Evolutionary conservation across 1,139 yeast genomes (phyloP).

Genomic region (Kodamaea fungicola): DNA sequence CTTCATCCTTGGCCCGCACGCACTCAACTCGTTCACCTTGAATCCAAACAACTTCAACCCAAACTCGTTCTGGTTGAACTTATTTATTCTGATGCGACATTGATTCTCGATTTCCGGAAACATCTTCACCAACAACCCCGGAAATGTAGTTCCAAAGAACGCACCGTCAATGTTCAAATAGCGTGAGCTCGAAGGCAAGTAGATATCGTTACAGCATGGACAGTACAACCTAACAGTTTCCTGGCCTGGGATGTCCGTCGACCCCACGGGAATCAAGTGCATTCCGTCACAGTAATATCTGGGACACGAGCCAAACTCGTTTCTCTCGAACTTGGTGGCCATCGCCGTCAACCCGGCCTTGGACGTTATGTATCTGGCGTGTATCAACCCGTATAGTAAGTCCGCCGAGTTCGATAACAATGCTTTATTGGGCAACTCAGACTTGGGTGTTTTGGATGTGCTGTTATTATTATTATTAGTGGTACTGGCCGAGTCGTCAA

Average conservation of each 20-base stretch:
- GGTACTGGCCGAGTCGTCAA: constrained; percentile 13
- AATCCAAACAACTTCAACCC: constrained; percentile 87
- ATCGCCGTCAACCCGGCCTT: constrained; percentile 88
- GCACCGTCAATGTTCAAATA: constrained; percentile 93
- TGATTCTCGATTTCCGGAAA: constrained; percentile 73
- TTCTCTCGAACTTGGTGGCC: constrained; percentile 93
- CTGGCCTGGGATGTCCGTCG: constrained; percentile 85
- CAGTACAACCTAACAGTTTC: constrained; percentile 91
- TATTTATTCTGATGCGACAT: constrained; percentile 50
- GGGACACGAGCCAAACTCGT: constrained; percentile 91
- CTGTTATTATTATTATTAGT: constrained; percentile 8
- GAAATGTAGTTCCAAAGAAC: constrained; percentile 92
- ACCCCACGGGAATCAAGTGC: constrained; percentile 88
- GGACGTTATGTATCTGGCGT: constrained; percentile 85
- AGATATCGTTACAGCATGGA: constrained; percentile 90
- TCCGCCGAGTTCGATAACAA: constrained; percentile 88
- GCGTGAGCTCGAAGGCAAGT: constrained; percentile 80
- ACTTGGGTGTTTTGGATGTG: constrained; percentile 14
- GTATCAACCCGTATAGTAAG: constrained; percentile 86
- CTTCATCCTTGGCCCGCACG: constrained; percentile 88
- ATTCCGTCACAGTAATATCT: constrained; percentile 89
- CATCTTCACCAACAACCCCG: constrained; percentile 86
- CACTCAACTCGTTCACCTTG: constrained; percentile 68
- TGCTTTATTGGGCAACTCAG: constrained; percentile 65
- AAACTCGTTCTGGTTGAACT: constrained; percentile 51